phyloP scores from a whole-genome alignment of 2,329 filamentous ascomycete genomes.

The Botrytis sinoallii region DNA sequence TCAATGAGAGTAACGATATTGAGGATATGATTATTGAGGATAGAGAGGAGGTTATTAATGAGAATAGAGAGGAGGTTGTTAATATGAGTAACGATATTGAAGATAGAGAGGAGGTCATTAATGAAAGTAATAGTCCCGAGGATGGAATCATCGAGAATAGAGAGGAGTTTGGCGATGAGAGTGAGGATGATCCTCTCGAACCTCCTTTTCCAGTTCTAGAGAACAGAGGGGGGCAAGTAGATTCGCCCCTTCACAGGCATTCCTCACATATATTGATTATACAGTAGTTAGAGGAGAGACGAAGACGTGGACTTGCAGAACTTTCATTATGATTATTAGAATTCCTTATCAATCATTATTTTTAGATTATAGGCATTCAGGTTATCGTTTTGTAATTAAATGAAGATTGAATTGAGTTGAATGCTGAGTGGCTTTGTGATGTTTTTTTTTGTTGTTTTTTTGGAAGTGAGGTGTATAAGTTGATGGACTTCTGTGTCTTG shows the following conservation, averaged over 20 bases:
- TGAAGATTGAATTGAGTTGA: background rate
- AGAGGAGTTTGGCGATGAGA: background rate
- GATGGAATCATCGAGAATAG: background rate
- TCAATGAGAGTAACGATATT: no score
- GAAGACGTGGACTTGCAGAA: background rate
- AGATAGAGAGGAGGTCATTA: background rate
- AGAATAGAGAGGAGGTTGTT: background rate
- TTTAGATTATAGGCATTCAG: background rate
- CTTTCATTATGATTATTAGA: background rate
- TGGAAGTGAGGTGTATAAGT: background rate
- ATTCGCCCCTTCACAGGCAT: background rate
- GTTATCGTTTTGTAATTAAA: background rate
- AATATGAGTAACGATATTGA: background rate
- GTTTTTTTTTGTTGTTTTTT: background rate
- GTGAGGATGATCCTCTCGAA: background rate
- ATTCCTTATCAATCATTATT: background rate
- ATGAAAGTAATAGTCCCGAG: background rate
- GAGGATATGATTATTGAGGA: background rate
- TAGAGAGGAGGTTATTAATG: background rate
- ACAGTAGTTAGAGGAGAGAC: background rate
- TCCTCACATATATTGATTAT: no score
- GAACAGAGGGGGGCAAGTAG: background rate
- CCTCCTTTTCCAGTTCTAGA: background rate
- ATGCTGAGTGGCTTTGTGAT: background rate
- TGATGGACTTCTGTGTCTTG: no score